Conservation (phyloP, 768 basidiomycete genomes). For the Fomitopsis pulvina region DNA sequence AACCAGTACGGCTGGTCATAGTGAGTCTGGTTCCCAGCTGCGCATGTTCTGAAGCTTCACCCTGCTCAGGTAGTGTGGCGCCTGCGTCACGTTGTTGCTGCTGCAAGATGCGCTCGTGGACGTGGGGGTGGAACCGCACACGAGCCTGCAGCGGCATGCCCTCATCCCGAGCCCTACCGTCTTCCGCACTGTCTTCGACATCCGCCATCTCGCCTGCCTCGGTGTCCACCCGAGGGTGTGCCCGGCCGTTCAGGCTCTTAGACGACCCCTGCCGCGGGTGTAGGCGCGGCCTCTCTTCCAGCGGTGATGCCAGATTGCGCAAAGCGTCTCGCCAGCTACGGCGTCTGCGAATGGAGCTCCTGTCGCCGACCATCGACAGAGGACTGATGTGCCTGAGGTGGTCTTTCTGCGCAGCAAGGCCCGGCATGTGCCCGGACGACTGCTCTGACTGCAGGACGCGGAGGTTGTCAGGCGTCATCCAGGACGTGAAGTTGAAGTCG, state of each 20-base stretch:
- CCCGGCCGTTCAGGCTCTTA: slow-evolving; percentile 2
- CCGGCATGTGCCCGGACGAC: slow-evolving; percentile 74
- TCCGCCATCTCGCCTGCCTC: slow-evolving; percentile 50
- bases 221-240: slow-evolving; percentile 13
- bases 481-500: slow-evolving; percentile 97
- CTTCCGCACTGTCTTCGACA: slow-evolving; percentile 43
- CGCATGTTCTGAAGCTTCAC: slow-evolving; percentile 5
- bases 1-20: slow-evolving; percentile 92
- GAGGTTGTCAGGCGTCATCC: slow-evolving; percentile 86
- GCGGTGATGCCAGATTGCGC: slow-evolving; percentile 18
- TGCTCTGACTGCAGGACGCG: slow-evolving; percentile 83
- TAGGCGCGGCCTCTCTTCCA: slow-evolving; percentile 13
- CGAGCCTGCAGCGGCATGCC: slow-evolving; percentile 73
- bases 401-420: slow-evolving; percentile 66
- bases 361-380: slow-evolving; percentile 82
- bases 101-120: slow-evolving; percentile 10
- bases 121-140: slow-evolving; percentile 39
- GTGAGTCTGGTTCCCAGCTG: slow-evolving; percentile 84
- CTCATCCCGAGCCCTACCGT: slow-evolving; percentile 47
- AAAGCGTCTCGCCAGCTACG: slow-evolving; percentile 27
- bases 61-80: neutral
- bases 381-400: slow-evolving; percentile 89
- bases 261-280: slow-evolving; percentile 10
- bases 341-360: slow-evolving; percentile 20
- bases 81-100: neutral